These are phyloP conservation scores for Flaveria robusta DNA, from an alignment of 129 eudicot genomes.

Conservation along the genomic window DNA sequence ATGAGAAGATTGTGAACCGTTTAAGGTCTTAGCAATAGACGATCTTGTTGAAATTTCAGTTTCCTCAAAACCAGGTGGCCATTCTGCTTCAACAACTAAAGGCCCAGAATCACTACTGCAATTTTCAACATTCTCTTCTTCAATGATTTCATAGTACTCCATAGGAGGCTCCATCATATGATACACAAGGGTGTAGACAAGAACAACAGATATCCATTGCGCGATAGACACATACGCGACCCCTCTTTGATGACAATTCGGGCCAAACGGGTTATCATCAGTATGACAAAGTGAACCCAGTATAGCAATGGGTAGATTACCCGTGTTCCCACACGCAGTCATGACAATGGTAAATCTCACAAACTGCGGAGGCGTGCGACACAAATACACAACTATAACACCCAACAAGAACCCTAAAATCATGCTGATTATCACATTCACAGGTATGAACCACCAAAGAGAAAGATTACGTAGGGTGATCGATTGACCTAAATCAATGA, in stretches of 20 bases:
- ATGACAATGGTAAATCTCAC: conserved; percentile 42
- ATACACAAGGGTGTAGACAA: conserved; percentile 51
- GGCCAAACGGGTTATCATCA: conserved; percentile 40
- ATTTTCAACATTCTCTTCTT: conserved; percentile 24
- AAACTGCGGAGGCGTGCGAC: conserved; percentile 52
- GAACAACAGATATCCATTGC: conserved; percentile 52
- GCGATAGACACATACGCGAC: conserved; percentile 57
- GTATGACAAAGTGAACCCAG: conserved; percentile 48
- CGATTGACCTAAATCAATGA: conserved; percentile 43
- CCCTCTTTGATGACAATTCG: conserved; percentile 41
- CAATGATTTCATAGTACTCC: conserved; percentile 45
- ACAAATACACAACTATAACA: conserved; percentile 37
- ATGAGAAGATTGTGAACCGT: conserved; percentile 5
- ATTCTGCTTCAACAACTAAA: conserved; percentile 51
- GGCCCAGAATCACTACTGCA: conserved; percentile 22
- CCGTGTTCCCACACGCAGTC: conserved; percentile 58
- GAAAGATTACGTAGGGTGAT: conserved; percentile 37
- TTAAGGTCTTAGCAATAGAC: conserved; percentile 28
- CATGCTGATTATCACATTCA: conserved; percentile 47
- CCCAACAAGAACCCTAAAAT: conserved; percentile 48
- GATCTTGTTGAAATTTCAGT: conserved; percentile 35
- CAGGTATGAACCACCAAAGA: conserved; percentile 59
- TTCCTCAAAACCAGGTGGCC: conserved; percentile 52
- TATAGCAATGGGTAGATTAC: conserved; percentile 54
- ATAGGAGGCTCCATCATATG: conserved; percentile 65